Conservation (phyloP, 208 protist species). For the Wallacemonas rigidus region DNA sequence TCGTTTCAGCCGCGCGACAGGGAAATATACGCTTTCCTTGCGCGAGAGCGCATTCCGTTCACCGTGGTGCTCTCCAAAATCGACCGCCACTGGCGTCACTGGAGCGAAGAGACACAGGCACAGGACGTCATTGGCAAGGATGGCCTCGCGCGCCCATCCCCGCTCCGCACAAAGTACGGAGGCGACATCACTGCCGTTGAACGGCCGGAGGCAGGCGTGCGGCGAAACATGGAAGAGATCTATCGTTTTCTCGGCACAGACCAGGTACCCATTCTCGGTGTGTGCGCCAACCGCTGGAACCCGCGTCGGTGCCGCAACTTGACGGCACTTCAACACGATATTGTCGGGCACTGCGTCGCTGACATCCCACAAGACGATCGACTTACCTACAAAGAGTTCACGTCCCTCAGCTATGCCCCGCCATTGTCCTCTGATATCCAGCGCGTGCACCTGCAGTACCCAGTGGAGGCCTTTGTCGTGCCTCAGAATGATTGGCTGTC, state of each 20-base stretch:
- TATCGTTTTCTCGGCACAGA: slow-evolving; percentile 72
- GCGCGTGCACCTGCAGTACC: slow-evolving; percentile 69
- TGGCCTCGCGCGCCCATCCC: slow-evolving; percentile 24
- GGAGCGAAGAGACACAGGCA: slow-evolving; percentile 20
- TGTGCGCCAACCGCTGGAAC: slow-evolving; percentile 53
- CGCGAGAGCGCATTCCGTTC: slow-evolving; percentile 75
- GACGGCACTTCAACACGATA: slow-evolving; percentile 73
- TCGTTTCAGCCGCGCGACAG: slow-evolving; percentile 73
- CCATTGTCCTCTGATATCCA: slow-evolving; percentile 61
- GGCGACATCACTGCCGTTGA: not conserved
- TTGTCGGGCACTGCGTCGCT: slow-evolving; percentile 72
- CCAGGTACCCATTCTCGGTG: slow-evolving; percentile 68
- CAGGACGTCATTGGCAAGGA: slow-evolving; percentile 34
- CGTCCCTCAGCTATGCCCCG: slow-evolving; percentile 83
- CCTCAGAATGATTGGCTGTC: slow-evolving; percentile 75
- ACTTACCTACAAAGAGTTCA: slow-evolving; percentile 59
- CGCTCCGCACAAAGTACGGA: slow-evolving; percentile 1
- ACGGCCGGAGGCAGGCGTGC: slow-evolving; percentile 39
- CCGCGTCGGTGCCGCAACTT: slow-evolving; percentile 69
- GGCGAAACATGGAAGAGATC: slow-evolving; percentile 58
- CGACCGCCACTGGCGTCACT: slow-evolving; percentile 64
- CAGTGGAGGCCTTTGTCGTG: slow-evolving; percentile 78
- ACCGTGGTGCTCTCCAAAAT: slow-evolving; percentile 86
- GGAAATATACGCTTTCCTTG: slow-evolving; percentile 75
- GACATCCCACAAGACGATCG: slow-evolving; percentile 47